Evolutionary conservation across 768 basidiomycete genomes (phyloP).

Genomic region (Collybiopsis confluens): DNA sequence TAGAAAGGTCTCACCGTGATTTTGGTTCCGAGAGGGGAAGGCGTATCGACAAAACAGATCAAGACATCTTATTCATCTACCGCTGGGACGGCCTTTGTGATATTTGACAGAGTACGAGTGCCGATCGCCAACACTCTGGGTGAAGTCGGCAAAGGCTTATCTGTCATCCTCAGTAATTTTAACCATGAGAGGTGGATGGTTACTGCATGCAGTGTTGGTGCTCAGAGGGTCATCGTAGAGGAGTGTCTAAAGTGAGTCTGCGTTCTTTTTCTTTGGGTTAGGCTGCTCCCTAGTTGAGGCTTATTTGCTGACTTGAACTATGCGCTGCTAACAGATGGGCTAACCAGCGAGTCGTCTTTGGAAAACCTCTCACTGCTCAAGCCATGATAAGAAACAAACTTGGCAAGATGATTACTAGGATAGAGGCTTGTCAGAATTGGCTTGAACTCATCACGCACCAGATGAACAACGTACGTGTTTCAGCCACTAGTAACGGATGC

Average conservation of each 20-base stretch:
- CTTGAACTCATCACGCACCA: conserved; percentile 87
- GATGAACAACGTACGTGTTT: conserved; percentile 72
- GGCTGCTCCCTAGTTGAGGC: no score
- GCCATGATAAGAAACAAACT: conserved; percentile 88
- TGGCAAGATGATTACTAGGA: conserved; percentile 83
- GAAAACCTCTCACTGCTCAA: conserved; percentile 77
- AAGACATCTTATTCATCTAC: conserved; percentile 91
- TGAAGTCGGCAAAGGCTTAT: conserved; percentile 76
- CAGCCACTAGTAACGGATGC: no score
- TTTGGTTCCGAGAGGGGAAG: conserved; percentile 66
- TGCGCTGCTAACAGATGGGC: conserved; percentile 59
- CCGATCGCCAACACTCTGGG: conserved; percentile 89
- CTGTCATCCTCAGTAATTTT: conserved; percentile 80
- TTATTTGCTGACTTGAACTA: conserved; percentile 1
- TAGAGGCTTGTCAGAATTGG: conserved; percentile 86
- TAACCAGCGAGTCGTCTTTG: conserved; percentile 85
- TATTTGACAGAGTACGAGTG: conserved; percentile 77
- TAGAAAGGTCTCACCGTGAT: conserved; percentile 74
- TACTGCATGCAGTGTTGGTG: conserved; percentile 59
- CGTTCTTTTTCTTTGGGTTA: no score
- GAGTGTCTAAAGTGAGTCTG: conserved; percentile 83
- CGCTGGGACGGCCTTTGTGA: conserved; percentile 87
- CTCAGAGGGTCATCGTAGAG: conserved; percentile 80
- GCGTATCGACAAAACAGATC: conserved; percentile 80
- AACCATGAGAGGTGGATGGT: conserved; percentile 94